Evolutionary conservation across 352 stramenopile genomes (phyloP).

Genomic region (Pythium coloratum): DNA sequence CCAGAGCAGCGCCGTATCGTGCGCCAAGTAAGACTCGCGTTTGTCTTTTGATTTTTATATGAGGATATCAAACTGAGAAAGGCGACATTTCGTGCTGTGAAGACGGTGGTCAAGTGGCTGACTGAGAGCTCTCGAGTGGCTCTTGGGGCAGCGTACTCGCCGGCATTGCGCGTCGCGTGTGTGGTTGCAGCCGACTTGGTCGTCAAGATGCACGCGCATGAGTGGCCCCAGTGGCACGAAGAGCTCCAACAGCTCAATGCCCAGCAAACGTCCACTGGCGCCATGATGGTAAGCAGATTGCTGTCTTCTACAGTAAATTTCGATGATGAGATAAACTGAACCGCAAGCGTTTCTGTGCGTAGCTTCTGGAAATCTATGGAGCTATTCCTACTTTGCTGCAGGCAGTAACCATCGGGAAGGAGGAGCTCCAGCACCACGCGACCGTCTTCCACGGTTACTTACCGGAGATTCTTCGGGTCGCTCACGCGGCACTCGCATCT

Average conservation of each 20-base stretch:
- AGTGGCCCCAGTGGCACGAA: slow-evolving; percentile 25
- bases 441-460: slow-evolving; percentile 15
- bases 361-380: slow-evolving; percentile 29
- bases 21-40: slow-evolving; percentile 34
- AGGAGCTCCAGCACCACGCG: neutral
- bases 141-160: neutral
- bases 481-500: neutral
- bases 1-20: slow-evolving; percentile 41
- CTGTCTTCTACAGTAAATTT: neutral
- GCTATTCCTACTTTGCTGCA: slow-evolving; percentile 26
- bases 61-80: neutral
- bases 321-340: neutral
- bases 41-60: neutral
- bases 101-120: slow-evolving; percentile 28
- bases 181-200: slow-evolving; percentile 26
- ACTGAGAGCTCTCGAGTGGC: neutral
- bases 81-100: neutral
- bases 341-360: neutral
- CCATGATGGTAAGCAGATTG: slow-evolving; percentile 6
- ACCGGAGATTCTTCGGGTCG: slow-evolving; percentile 14
- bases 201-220: slow-evolving; percentile 20
- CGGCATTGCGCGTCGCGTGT: slow-evolving; percentile 23
- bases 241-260: slow-evolving; percentile 20
- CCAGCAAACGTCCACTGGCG: neutral
- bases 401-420: neutral